Conservation (phyloP, 2,329 filamentous ascomycete genomes). For the Pestalotiopsis fici region DNA sequence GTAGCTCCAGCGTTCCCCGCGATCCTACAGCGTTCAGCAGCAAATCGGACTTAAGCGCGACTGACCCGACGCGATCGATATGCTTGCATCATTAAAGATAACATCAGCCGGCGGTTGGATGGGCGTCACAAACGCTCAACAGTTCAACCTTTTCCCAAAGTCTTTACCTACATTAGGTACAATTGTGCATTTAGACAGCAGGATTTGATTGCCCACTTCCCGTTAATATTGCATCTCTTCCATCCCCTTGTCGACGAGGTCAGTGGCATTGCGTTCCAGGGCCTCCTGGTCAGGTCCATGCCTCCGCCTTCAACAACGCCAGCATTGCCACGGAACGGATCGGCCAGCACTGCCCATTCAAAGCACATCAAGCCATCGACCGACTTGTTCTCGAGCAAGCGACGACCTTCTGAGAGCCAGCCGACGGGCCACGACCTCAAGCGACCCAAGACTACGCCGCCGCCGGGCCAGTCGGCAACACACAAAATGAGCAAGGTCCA, state of each 20-base stretch:
- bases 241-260: neutral
- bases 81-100: conserved; percentile 4
- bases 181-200: neutral
- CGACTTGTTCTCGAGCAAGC: conserved; percentile 21
- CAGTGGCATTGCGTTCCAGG: conserved; percentile 9
- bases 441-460: neutral
- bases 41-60: conserved; percentile 6
- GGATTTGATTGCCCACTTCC: neutral
- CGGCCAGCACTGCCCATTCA: conserved; percentile 24
- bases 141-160: neutral
- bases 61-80: neutral
- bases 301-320: conserved; percentile 23
- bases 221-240: neutral
- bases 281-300: conserved; percentile 11
- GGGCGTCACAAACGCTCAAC: neutral
- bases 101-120: neutral
- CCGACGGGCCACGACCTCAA: conserved; percentile 10
- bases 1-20: neutral
- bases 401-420: conserved; percentile 15
- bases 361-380: conserved; percentile 23
- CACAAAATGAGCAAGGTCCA: conserved; percentile 26
- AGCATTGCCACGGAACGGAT: conserved; percentile 28
- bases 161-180: neutral
- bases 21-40: neutral
- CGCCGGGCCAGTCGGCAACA: conserved; percentile 3